These are phyloP conservation scores for Diutina ranongensis DNA, from an alignment of 1,139 yeast genomes.

Conservation along the genomic window DNA sequence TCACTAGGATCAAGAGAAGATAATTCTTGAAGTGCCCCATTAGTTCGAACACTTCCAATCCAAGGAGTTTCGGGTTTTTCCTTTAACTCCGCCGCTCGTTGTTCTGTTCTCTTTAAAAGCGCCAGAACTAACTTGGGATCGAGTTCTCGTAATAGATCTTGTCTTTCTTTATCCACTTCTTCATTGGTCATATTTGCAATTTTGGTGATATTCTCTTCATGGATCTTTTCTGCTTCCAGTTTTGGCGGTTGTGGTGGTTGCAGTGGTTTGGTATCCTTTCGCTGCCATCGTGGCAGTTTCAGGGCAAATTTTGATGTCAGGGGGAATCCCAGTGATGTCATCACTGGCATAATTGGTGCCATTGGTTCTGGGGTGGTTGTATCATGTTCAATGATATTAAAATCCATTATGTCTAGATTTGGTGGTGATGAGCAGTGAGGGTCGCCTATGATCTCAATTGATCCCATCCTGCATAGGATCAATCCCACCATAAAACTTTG, in stretches of 20 bases:
- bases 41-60: constrained; percentile 1
- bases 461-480: not conserved
- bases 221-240: constrained; percentile 62
- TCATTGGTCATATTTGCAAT: constrained; percentile 53
- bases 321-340: constrained; percentile 30
- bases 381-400: constrained; percentile 66
- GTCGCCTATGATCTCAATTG: not conserved
- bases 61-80: not conserved
- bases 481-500: no score
- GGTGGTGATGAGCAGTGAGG: not conserved
- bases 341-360: constrained; percentile 16
- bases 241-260: no score
- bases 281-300: constrained; percentile 14
- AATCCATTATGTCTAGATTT: constrained; percentile 35
- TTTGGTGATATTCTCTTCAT: constrained; percentile 58
- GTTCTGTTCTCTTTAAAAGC: constrained; percentile 32
- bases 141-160: constrained; percentile 53
- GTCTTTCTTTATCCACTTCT: constrained; percentile 54
- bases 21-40: not conserved
- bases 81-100: constrained; percentile 11
- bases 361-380: constrained; percentile 26
- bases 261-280: no score
- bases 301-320: constrained; percentile 12
- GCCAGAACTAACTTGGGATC: constrained; percentile 60
- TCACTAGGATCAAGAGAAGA: not conserved